phyloP scores from a whole-genome alignment of 2,329 filamentous ascomycete species.

The Alternaria postmessia region DNA sequence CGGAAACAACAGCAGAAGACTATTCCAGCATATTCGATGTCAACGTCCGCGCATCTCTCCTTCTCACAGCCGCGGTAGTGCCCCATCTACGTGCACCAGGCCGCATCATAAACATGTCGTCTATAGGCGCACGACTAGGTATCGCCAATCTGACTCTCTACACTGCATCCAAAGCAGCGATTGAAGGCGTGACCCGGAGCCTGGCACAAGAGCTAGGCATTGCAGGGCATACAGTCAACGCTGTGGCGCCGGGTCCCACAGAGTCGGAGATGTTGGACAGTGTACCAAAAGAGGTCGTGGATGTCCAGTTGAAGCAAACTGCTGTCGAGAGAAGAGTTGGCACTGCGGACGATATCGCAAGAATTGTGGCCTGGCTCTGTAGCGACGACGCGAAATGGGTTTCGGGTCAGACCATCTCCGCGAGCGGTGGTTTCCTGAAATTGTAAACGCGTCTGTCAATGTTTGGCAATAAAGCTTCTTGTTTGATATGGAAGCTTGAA shows the following conservation, averaged over 20 bases:
- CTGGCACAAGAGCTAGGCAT: conserved; percentile 67
- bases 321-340: conserved; percentile 62
- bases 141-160: conserved; percentile 61
- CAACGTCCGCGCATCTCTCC: conserved; percentile 64
- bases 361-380: conserved; percentile 65
- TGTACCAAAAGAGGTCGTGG: conserved; percentile 59
- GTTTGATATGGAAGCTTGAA: conserved; percentile 18
- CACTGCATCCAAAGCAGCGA: conserved; percentile 65
- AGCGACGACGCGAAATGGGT: conserved; percentile 55
- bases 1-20: conserved; percentile 55
- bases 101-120: conserved; percentile 68
- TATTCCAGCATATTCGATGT: conserved; percentile 64
- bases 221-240: conserved; percentile 68
- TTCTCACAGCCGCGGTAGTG: conserved; percentile 63
- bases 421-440: conserved; percentile 59
- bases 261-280: conserved; percentile 66
- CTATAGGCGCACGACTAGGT: conserved; percentile 60
- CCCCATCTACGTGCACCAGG: conserved; percentile 59
- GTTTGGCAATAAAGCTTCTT: conserved; percentile 21
- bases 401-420: conserved; percentile 64
- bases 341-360: conserved; percentile 62
- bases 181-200: conserved; percentile 67
- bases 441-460: conserved; percentile 26
- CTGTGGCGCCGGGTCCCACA: conserved; percentile 67
- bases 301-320: conserved; percentile 60